Evolutionary conservation across 225 moss, liverwort and hornwort species (phyloP).

Genomic region (Straminergon stramineum): DNA sequence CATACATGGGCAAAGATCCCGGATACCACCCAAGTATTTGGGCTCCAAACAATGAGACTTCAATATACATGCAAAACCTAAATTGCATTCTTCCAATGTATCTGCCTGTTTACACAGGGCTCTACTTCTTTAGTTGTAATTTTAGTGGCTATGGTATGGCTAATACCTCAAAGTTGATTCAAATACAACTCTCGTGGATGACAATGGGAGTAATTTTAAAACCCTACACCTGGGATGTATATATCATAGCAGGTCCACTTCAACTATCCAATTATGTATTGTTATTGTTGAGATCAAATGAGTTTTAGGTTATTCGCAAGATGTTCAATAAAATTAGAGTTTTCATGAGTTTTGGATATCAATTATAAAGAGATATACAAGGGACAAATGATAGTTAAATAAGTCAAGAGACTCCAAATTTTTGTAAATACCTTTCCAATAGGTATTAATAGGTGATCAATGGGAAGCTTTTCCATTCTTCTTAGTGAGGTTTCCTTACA

Average conservation of each 20-base stretch:
- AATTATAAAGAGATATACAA: neutral
- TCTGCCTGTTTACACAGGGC: neutral
- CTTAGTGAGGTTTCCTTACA: too few species aligned
- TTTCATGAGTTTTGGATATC: neutral
- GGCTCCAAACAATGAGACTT: neutral
- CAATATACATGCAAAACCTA: neutral
- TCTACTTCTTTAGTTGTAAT: neutral
- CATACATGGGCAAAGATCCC: neutral
- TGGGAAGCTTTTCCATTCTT: neutral
- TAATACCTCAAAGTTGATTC: neutral
- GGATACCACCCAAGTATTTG: neutral
- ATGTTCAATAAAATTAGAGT: neutral
- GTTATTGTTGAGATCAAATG: neutral
- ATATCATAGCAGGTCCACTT: neutral
- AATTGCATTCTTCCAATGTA: neutral
- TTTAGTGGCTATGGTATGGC: constrained; percentile 2
- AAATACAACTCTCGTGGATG: neutral
- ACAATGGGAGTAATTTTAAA: accelerated
- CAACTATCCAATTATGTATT: neutral
- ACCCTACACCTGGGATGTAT: neutral
- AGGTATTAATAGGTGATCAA: neutral
- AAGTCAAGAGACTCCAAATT: neutral
- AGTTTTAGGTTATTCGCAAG: too few species aligned
- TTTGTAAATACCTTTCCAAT: too few species aligned
- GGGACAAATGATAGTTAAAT: neutral